Evolutionary conservation across 352 stramenopile species (phyloP), one percentile per base, ranked within the genome.

Genomic region (Globisporangium iwayamae): DNA sequence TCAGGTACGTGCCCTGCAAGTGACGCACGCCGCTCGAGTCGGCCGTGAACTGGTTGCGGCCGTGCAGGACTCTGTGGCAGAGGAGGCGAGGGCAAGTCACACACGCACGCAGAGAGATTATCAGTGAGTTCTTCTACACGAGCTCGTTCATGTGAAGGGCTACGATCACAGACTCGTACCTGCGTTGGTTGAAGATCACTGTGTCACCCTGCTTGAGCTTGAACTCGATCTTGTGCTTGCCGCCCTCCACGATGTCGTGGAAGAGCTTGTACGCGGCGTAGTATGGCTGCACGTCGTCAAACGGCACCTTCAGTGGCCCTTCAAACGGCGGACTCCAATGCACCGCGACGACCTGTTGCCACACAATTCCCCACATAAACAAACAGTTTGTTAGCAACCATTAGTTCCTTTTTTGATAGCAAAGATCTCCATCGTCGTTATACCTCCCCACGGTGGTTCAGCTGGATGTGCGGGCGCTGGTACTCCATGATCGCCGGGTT

Each of bases 251-350:
- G 13, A 96, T 79, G 45, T 87, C 75, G 57, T 94, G 73, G 61
- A 96, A 92, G 32, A 83, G 54, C 45, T 85, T 83, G 69, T 96
- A 96, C 16, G 87, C 87, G 9, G 85, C 82, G 54, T 96, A 96
- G 70, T 96, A 96, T 36, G 73, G 73, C 56, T 73, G 75, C 2
- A 92, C 75, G 43, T 92, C 78, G 43, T 89, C 72, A 70, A 88
- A 86, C 39, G 79, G 68, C n/a, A 96, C 83, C 59, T 85, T 74
- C 30, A 97, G 65, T n/a, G 93, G 91, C 2, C 93, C 96, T 72
- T 99, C 94, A 69, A 98, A 98, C 0, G 94, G 91, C 62, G 96
- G 94, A 41, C 84, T 96, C 96, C 96, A 98, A 72, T 96, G 85
- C 22, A 98, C 88, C 25, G 83, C 89, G 45, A 96, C 73, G 32